phyloP scores from a whole-genome alignment of 768 basidiomycete species.

The Trichaptum fuscoviolaceum region DNA sequence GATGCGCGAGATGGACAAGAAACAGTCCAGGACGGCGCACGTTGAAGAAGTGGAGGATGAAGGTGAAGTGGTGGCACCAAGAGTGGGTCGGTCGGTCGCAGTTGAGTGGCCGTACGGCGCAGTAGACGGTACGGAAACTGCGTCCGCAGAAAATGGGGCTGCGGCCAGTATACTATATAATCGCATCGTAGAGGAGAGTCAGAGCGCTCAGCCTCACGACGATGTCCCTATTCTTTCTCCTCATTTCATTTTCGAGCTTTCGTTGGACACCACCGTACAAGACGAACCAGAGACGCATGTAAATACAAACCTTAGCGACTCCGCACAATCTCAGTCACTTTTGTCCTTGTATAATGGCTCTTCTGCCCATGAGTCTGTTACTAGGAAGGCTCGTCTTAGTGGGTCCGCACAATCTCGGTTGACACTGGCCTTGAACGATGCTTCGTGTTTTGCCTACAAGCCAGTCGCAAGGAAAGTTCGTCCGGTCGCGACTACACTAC shows the following conservation, averaged over 20 bases:
- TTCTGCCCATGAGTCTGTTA: no score
- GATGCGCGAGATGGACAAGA: no score
- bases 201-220: neutral
- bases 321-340: neutral
- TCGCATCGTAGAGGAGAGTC: neutral
- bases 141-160: no score
- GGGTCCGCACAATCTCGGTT: neutral
- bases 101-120: no score
- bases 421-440: neutral
- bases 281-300: neutral
- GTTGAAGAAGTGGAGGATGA: no score
- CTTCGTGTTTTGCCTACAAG: slow-evolving; percentile 16
- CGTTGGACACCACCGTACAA: neutral
- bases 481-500: slow-evolving; percentile 16
- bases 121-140: no score
- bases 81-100: no score
- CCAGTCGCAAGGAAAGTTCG: slow-evolving; percentile 15
- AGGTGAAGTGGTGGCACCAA: no score
- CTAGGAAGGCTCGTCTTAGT: no score
- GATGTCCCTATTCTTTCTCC: neutral
- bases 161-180: neutral
- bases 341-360: no score
- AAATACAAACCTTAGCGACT: no score
- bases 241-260: neutral
- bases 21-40: no score